Evolutionary conservation across 495 filamentous ascomycete genomes (phyloP), one percentile per base, ranked within the genome.

Genomic region (Aspergillus hancockii): DNA sequence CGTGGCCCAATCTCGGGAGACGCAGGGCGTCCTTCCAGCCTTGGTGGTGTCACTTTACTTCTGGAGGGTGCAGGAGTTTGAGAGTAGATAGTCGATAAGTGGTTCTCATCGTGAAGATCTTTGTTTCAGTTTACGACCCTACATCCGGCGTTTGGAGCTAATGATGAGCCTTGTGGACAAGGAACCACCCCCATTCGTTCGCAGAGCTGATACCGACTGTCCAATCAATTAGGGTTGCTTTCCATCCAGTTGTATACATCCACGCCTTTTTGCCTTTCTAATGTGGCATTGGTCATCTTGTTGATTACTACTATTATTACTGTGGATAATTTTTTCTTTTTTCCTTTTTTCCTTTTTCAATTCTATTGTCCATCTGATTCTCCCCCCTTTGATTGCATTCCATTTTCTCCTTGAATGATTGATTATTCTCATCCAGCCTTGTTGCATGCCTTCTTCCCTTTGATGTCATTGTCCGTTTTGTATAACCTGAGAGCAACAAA

Each of bases 1-100:
- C 51, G 51, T 54, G 51, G 51, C 25, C 32, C 51, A 52, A 52
- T 52, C 38, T 41, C 38, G 16, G 10, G 12, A 6, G 12, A 41
- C 14, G 12, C 38, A 16, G 13, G 3, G 38, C 38, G 25, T 28
- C 25, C 25, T 7, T 28, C 25, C 25, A 28, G 25, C 25, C 25
- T 28, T 7, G 7, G 25, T 28, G 7, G 25, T 28, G 25, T 28
- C 25, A 28, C 25, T 28, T 28, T 28, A 7, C 25, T 28, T 7
- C 25, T 28, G 25, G 25, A 28, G 25, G 25, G 3, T 28, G 25
- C 25, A 28, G 25, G 25, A 7, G 7, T 28, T 28, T 28, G 3
- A 28, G 25, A 28, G 25, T 28, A 7, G 36, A n/a, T 12, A 40
- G 36, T 19, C 19, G 43, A 23, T 47, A 22, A 47, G 13, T 47